A percentile compares a stretch with the other conserved stretches of the same genome.
These are phyloP conservation scores for Globomyces pollinis-pini DNA, from an alignment of 192 early-diverging fungal genomes.

Conservation along the genomic window DNA sequence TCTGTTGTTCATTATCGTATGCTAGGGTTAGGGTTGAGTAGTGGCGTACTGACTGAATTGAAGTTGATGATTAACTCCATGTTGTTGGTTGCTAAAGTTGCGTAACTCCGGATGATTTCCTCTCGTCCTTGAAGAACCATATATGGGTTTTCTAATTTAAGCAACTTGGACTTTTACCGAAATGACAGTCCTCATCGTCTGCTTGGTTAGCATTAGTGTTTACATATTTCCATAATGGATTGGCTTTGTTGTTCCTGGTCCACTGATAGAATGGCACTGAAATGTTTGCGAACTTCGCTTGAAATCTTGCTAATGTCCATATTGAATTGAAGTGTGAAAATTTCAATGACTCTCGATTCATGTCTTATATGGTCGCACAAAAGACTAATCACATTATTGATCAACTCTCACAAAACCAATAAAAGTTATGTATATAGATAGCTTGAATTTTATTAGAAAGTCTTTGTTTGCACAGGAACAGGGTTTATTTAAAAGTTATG, in stretches of 20 bases:
- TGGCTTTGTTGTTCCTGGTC: conserved; percentile 4
- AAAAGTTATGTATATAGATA: no score
- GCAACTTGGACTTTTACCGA: no score
- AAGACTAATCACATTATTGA: no score
- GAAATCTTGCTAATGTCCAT: conserved; percentile 1
- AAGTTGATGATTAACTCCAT: conserved; percentile 28
- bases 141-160: conserved; percentile 40
- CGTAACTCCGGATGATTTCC: conserved; percentile 36
- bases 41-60: conserved; percentile 11
- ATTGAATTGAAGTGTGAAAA: neutral
- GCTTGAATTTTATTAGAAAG: no score
- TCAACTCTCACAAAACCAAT: no score
- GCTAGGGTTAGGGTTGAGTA: conserved; percentile 6
- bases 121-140: conserved; percentile 33
- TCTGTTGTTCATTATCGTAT: conserved; percentile 1
- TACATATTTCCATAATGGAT: conserved; percentile 6
- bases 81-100: conserved; percentile 25
- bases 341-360: neutral
- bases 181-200: conserved; percentile 1
- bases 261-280: neutral
- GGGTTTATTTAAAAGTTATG: no score
- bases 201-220: neutral
- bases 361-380: neutral
- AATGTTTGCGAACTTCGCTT: neutral
- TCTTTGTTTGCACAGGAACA: no score